phyloP scores from a whole-genome alignment of 2,329 filamentous ascomycete genomes.

The Chaetomium strumarium region DNA sequence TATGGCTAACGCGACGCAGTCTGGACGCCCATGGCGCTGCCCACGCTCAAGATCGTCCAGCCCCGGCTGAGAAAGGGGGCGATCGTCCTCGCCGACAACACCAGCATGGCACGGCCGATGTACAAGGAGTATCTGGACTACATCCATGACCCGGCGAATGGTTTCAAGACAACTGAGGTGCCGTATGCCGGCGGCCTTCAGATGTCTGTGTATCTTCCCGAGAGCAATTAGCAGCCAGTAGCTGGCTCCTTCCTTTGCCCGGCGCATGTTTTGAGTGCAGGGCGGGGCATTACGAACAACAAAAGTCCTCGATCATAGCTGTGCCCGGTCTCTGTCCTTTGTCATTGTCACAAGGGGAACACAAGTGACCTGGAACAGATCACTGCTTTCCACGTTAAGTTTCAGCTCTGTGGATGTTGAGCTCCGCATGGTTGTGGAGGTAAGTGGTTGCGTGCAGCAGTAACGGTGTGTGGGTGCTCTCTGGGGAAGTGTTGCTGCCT shows the following conservation, averaged over 20 bases:
- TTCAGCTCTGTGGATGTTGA: not conserved
- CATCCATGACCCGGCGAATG: conserved; percentile 34
- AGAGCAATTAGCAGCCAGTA: not conserved
- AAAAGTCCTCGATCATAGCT: too few relatives aligned
- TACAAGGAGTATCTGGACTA: conserved; percentile 38
- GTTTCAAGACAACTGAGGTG: conserved; percentile 31
- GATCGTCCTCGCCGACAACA: conserved; percentile 39
- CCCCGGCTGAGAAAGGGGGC: conserved; percentile 31
- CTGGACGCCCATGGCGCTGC: conserved; percentile 28
- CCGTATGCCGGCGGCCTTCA: conserved; percentile 24
- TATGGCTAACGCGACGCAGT: conserved; percentile 16
- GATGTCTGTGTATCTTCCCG: conserved; percentile 22
- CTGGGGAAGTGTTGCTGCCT: too few relatives aligned
- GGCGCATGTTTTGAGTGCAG: too few relatives aligned
- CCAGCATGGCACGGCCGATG: conserved; percentile 26
- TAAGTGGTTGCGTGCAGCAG: too few relatives aligned
- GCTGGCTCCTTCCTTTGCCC: not conserved
- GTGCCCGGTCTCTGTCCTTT: too few relatives aligned
- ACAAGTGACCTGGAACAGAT: not conserved
- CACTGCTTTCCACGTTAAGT: not conserved
- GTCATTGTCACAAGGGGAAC: too few relatives aligned
- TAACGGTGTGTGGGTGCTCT: too few relatives aligned
- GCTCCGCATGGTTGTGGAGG: too few relatives aligned
- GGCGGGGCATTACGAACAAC: too few relatives aligned
- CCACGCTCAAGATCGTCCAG: conserved; percentile 36